A percentile compares a stretch with the other conserved stretches of the same genome.
Conservation (phyloP, 495 filamentous ascomycete species). For the Penicillium flavigenum region DNA sequence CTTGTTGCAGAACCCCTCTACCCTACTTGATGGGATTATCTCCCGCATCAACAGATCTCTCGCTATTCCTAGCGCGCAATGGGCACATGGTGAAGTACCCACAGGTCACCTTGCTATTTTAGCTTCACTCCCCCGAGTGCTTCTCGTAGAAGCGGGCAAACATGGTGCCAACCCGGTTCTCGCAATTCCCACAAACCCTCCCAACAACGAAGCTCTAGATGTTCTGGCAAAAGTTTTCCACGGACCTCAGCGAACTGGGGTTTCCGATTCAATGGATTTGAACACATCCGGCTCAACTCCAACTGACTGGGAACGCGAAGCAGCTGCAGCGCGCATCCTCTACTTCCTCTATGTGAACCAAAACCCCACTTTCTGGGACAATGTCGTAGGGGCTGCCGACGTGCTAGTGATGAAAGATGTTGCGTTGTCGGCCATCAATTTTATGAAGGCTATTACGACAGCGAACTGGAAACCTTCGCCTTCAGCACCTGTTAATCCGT, state of each 20-base stretch:
- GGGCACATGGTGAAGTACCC: slow-evolving; percentile 52
- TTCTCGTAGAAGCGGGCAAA: slow-evolving; percentile 51
- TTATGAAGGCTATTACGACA: slow-evolving; percentile 54
- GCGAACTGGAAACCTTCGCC: slow-evolving; percentile 53
- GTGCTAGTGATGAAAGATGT: slow-evolving; percentile 58
- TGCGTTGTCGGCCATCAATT: slow-evolving; percentile 54
- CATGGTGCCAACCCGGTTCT: slow-evolving; percentile 47
- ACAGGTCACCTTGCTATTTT: slow-evolving; percentile 57
- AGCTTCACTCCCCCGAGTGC: slow-evolving; percentile 54
- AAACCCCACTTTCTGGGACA: slow-evolving; percentile 50
- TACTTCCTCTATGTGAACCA: slow-evolving; percentile 56
- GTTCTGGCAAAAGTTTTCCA: slow-evolving; percentile 56
- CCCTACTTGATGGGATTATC: slow-evolving; percentile 46
- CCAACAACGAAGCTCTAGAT: slow-evolving; percentile 54
- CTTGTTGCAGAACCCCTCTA: slow-evolving; percentile 44
- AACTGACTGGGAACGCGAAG: slow-evolving; percentile 45
- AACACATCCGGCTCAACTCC: slow-evolving; percentile 37
- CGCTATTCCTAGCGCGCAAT: slow-evolving; percentile 45
- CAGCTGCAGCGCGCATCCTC: slow-evolving; percentile 55
- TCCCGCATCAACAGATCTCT: slow-evolving; percentile 46
- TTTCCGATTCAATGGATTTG: slow-evolving; percentile 33
- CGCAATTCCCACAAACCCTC: slow-evolving; percentile 48
- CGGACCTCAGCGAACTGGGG: slow-evolving; percentile 41
- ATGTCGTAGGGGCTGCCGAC: slow-evolving; percentile 54
- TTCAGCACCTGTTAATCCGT: slow-evolving; percentile 23